phyloP scores from a whole-genome alignment of 208 protist species.

The Acanthamoeba lenticulata region DNA sequence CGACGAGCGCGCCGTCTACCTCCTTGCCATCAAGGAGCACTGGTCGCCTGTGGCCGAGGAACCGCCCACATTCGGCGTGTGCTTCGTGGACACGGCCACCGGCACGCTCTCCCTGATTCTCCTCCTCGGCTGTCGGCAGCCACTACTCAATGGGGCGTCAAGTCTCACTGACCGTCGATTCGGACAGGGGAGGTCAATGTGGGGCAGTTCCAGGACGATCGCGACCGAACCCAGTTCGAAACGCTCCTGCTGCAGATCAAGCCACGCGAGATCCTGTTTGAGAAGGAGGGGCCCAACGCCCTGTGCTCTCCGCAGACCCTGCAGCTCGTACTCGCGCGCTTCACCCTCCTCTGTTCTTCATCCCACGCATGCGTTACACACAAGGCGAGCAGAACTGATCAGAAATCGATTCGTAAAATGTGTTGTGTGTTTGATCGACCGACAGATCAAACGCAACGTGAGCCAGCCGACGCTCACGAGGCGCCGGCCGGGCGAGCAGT shows the following conservation, averaged over 20 bases:
- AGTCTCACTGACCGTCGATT: too few species aligned
- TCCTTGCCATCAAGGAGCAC: constrained; percentile 75
- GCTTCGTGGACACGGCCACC: constrained; percentile 77
- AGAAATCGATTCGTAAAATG: too few species aligned
- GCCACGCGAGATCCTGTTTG: constrained; percentile 75
- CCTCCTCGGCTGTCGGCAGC: too few species aligned
- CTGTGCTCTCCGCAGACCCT: constrained; percentile 17
- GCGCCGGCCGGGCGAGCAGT: neutral
- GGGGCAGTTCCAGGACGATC: constrained; percentile 69
- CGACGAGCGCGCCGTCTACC: constrained; percentile 53
- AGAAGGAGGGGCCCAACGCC: constrained; percentile 23
- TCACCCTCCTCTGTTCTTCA: neutral
- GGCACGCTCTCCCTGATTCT: too few species aligned
- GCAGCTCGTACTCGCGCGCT: neutral
- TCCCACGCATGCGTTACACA: too few species aligned
- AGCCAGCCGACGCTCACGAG: neutral
- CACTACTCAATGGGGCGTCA: too few species aligned
- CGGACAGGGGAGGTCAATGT: constrained; percentile 65
- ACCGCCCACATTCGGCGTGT: constrained; percentile 62
- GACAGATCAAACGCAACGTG: constrained; percentile 3
- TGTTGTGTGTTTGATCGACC: neutral
- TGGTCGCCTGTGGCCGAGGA: neutral
- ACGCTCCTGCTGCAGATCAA: constrained; percentile 75
- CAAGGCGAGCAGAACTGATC: too few species aligned
- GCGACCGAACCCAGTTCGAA: constrained; percentile 70